Base-by-base conservation (phyloP, 257 asterid species). In the Fraxinus quadrangulata region DNA sequence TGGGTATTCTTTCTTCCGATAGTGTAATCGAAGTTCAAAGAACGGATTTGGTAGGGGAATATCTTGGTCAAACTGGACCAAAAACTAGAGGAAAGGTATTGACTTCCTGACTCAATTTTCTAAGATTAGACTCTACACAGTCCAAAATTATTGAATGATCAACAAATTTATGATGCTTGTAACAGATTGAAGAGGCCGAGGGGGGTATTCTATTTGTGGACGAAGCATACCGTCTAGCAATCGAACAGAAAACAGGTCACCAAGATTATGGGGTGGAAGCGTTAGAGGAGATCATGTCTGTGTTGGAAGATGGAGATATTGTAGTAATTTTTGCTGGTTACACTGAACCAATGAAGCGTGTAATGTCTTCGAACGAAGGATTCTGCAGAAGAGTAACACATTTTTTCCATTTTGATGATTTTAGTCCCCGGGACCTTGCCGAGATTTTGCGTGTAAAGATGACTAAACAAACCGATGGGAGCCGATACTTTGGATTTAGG, bases 231-330 rank as follows among this genome's bases (percentile, higher is more conserved):
- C 85, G 90, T 14, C 77, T 94, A 70, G 85, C 87, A 45, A 94
- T 95, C 2, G 68, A 73, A 80, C 90, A 87, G 75, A 70, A 80
- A 24, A 79, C 90, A 17, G 92, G 92, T 4, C 84, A 82, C 37
- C 79, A 78, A 12, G 98, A 94, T 73, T 89, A 72, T 5, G 98
- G 97, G 19, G 85, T 86, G 75, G 98, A 92, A 74, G 98, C 97
- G 4, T 77, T 92, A 71, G 98, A 94, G 45, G 98, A 94, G 88
- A 92, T 94, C 79, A 94, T 94, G 98, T 94, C 98, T 2, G 91
- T 87, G 19, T 77, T 92, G 85, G 98, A 94, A 80, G 92, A 90
- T n/a, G 97, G 97, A 14, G 75, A 85, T 14, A 73, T 92, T 8
- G 92, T 94, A 2, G 90, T 94, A n/a, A 84, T 94, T 26, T 94